Base-by-base conservation (phyloP, 2,329 filamentous ascomycete genomes). In the Madurella mycetomatis region DNA sequence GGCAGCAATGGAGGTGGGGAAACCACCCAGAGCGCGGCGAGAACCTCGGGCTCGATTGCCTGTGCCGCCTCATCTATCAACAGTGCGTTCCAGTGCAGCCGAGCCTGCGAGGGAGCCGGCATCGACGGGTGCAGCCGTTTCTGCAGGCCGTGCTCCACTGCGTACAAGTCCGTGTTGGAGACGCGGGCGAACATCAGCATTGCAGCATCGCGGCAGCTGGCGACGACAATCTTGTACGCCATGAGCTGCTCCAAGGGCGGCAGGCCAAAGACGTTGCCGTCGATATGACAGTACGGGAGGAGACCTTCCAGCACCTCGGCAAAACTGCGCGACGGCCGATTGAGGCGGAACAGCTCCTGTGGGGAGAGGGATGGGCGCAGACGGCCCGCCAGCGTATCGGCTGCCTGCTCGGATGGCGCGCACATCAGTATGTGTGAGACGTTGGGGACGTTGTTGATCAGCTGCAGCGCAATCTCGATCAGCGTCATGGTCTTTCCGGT, bases 401-500 rank as follows among this genome's bases (percentile, higher is more conserved):
- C 55, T 15, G 62, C 63, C 31, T 56, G 57, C 41, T 65, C 63
- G 4, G 63, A 65, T 1, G 62, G 60, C 13, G 62, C 62, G 41
- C 63, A 65, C 2, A 65, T 39, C 11, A 65, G 53, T n/a, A 64
- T 62, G 45, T 65, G 63, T 2, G 53, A 53, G 7, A 50, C 41
- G 9, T 43, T 31, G 7, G 30, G 41, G 9, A 58, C 53, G 37
- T 61, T 59, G 30, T 50, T 56, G 13, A 61, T 41, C 9, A 64
- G 48, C 51, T 64, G 63, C 15, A 65, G 47, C 7, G 58, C 58
- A 3, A 49, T 58, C 47, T 65, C 63, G 43, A 64, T 62, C 37
- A 65, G 50, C 4, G 63, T 65, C 54, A 61, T 64, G 8, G 63
- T 63, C 48, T 64, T 65, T 9, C 63, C 63, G 0, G 61, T 64